Conservation (phyloP, 2,329 filamentous ascomycete genomes). For the Zymoseptoria pseudotritici region DNA sequence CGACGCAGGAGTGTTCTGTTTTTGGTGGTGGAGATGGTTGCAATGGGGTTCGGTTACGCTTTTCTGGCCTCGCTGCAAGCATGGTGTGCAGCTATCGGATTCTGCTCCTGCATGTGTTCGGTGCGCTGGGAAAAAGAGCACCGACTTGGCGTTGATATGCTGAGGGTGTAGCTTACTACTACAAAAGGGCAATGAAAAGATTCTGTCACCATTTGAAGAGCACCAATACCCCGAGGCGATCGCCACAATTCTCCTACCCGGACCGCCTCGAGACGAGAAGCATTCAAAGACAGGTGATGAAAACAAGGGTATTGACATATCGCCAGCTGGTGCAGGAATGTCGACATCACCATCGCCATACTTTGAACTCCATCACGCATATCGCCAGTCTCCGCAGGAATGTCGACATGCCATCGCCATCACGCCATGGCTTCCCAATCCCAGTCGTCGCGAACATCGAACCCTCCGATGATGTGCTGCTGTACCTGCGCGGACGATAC, state of each 20-base stretch:
- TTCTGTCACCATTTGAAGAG: slow-evolving; percentile 7
- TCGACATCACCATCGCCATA: too few species aligned
- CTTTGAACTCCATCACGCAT: too few species aligned
- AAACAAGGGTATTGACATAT: too few species aligned
- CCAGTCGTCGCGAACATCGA: not conserved
- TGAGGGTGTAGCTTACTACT: slow-evolving; percentile 12
- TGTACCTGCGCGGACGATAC: too few species aligned
- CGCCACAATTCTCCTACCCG: too few species aligned
- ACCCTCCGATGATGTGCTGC: too few species aligned
- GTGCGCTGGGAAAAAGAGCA: slow-evolving; percentile 15
- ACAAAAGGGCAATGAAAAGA: slow-evolving; percentile 14
- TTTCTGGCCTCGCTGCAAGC: slow-evolving; percentile 10
- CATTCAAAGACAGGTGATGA: too few species aligned
- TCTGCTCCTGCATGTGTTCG: slow-evolving; percentile 14
- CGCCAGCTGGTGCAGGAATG: too few species aligned
- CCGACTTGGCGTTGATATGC: slow-evolving; percentile 20
- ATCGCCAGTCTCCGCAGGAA: not conserved
- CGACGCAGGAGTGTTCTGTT: not conserved
- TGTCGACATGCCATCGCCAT: not conserved
- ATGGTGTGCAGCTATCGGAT: slow-evolving; percentile 8
- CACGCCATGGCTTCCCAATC: not conserved
- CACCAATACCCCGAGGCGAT: too few species aligned
- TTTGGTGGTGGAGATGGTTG: slow-evolving; percentile 1
- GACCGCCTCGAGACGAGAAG: not conserved
- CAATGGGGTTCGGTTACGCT: slow-evolving; percentile 12